Percentiles rank a stretch among this genome's conserved stretches.
Evolutionary conservation across 2,329 filamentous ascomycete species (phyloP).

Genomic region (Sordariomycetes sp.): DNA sequence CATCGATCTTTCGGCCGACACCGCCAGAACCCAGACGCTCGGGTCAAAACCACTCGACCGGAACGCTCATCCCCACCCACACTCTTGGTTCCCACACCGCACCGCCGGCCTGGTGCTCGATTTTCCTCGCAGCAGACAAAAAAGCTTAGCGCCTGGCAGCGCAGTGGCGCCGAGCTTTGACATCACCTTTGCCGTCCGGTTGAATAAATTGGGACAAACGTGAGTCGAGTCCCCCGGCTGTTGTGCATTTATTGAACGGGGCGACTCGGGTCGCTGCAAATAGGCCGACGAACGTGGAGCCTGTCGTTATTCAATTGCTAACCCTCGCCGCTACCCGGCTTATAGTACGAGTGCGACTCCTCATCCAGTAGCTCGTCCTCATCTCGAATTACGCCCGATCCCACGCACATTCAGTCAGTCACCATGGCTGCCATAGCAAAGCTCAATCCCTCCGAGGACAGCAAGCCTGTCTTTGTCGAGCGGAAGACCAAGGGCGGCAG

Average conservation of each 20-base stretch:
- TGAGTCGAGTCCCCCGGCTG: background rate
- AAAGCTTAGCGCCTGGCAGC: background rate
- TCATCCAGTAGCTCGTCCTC: background rate
- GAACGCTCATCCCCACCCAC: background rate
- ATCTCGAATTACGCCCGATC: background rate
- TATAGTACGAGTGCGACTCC: background rate
- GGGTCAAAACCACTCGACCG: background rate
- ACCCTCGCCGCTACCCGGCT: no score
- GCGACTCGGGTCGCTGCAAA: background rate
- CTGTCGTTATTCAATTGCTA: no score
- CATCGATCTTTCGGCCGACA: no score
- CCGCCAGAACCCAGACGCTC: background rate
- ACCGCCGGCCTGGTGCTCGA: background rate
- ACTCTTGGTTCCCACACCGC: background rate
- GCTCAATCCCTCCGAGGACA: conserved; percentile 1
- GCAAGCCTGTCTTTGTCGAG: conserved; percentile 12
- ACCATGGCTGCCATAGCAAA: background rate
- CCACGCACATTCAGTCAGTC: background rate
- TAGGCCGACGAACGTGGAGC: no score
- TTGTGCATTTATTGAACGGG: background rate
- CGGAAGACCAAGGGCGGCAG: conserved; percentile 57
- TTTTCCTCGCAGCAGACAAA: background rate
- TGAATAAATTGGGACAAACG: background rate
- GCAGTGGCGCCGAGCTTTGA: background rate
- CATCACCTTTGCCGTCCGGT: background rate